Base-by-base conservation (phyloP, 163 green algal species). In the Smithsoniella earleae region DNA sequence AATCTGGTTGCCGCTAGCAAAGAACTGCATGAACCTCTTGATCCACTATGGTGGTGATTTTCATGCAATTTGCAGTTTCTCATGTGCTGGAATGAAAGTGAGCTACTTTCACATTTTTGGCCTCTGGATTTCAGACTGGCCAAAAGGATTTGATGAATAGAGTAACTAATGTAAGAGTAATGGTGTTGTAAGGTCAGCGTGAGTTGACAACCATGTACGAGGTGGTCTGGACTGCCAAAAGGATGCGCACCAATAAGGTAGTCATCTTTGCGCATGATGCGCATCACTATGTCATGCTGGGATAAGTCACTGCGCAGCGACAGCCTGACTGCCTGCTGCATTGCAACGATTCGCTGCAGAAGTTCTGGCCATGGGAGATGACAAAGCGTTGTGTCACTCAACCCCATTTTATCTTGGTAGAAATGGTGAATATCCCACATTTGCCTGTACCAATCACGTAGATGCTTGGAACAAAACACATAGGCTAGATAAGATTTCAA, bases 251-350 rank as follows among this genome's bases (percentile, higher is more conserved):
- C 91, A 3, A 96, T 91, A 1, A 96, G 82, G 80, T 94, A 97
- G 78, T 98, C 96, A 40, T 97, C 92, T 78, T 92, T 92, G 62
- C 90, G 84, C 88, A 96, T 93, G 76, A 96, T 91, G 33, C 90
- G 82, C 8, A 75, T 80, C 33, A 95, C 84, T 2, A 97, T 86
- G 73, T 96, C 92, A 54, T 91, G 85, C 83, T 93, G 88, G 18
- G 78, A 88, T 18, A 96, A 81, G 62, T 95, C 87, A 2, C 28
- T 64, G 66, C 31, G 46, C 78, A 76, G 75, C 43, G 33, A 92
- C 69, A 96, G 81, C 33, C 88, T 80, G 18, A 82, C 87, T 1
- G 66, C 86, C 8, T 81, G 76, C 80, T 97, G 93, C 13, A 92
- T 77, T 76, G 87, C 77, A 78, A 97, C 92, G 38, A 98, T 74